A percentile compares a stretch with the other conserved stretches of the same genome.
Conservation (phyloP, 352 stramenopile genomes). For the Blastocystis hominis region DNA sequence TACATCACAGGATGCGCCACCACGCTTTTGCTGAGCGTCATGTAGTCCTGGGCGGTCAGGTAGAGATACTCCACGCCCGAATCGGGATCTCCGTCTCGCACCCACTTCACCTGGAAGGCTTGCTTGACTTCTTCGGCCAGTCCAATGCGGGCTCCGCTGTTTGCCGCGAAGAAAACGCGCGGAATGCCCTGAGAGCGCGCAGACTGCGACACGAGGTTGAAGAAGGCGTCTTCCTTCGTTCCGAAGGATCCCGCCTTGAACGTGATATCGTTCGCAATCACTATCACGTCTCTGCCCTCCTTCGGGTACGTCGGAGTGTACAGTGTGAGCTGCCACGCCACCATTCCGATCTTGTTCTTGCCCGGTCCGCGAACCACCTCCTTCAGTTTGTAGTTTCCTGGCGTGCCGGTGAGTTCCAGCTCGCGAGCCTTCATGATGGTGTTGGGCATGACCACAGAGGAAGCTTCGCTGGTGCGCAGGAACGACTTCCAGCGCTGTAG, state of each 20-base stretch:
- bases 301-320: conserved; percentile 75
- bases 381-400: conserved; percentile 66
- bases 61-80: conserved; percentile 98
- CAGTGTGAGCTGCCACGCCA: conserved; percentile 93
- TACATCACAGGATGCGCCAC: conserved; percentile 68
- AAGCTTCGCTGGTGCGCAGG: conserved; percentile 61
- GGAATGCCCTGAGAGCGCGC: conserved; percentile 81
- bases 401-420: conserved; percentile 64
- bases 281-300: conserved; percentile 82
- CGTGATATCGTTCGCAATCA: conserved; percentile 99
- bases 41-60: conserved; percentile 85
- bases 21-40: conserved; percentile 69
- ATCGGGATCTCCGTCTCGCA: conserved; percentile 82
- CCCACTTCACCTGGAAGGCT: conserved; percentile 90
- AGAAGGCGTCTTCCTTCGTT: conserved; percentile 94
- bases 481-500: conserved; percentile 83
- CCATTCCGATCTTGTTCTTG: conserved; percentile 97
- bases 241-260: conserved; percentile 96
- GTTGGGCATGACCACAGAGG: conserved; percentile 44
- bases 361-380: conserved; percentile 76
- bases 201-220: conserved; percentile 89
- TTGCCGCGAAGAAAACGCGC: conserved; percentile 95
- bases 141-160: conserved; percentile 93
- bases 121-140: conserved; percentile 94
- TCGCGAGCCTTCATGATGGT: conserved; percentile 69